phyloP scores from a whole-genome alignment of 1,284 basidiomycete species.

The Vanrija humicola region DNA sequence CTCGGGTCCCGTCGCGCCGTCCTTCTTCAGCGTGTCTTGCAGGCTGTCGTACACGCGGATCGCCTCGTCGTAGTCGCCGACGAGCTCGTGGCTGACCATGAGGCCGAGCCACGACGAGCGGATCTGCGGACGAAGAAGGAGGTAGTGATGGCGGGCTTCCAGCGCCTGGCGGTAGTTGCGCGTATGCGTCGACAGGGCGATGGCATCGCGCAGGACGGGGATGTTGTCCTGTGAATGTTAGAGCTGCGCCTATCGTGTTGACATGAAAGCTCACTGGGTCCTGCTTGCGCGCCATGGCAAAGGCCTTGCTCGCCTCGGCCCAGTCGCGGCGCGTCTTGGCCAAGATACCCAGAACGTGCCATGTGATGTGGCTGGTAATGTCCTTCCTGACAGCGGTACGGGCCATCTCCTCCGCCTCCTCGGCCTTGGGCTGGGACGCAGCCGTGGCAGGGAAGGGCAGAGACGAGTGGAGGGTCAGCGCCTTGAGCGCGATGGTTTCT shows the following conservation, averaged over 20 bases:
- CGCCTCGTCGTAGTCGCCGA: slow-evolving; percentile 68
- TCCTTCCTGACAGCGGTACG: slow-evolving; percentile 84
- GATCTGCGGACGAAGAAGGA: slow-evolving; percentile 74
- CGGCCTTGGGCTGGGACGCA: slow-evolving; percentile 61
- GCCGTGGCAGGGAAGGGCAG: slow-evolving; percentile 44
- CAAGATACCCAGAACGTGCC: slow-evolving; percentile 95
- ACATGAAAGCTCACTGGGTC: slow-evolving; percentile 65
- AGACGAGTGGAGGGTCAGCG: slow-evolving; percentile 64
- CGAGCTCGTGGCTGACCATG: slow-evolving; percentile 83
- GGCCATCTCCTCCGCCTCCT: slow-evolving; percentile 72
- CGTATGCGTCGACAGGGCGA: slow-evolving; percentile 86
- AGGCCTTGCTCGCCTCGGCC: slow-evolving; percentile 55
- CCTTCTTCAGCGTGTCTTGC: slow-evolving; percentile 54
- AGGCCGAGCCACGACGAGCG: slow-evolving; percentile 88
- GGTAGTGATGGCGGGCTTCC: slow-evolving; percentile 75
- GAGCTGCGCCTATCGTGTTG: not conserved
- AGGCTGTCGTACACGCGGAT: slow-evolving; percentile 67
- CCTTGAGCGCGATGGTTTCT: slow-evolving; percentile 95
- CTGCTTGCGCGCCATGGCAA: slow-evolving; percentile 67
- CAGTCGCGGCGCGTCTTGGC: slow-evolving; percentile 63
- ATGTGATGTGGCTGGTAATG: slow-evolving; percentile 89
- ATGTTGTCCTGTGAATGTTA: slow-evolving; percentile 70
- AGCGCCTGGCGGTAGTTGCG: slow-evolving; percentile 75
- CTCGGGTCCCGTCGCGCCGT: slow-evolving; percentile 56
- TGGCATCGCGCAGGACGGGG: slow-evolving; percentile 87